A percentile compares a stretch with the other conserved stretches of the same genome.
Conservation (phyloP, 768 basidiomycete genomes). For the Lentinula raphanica region DNA sequence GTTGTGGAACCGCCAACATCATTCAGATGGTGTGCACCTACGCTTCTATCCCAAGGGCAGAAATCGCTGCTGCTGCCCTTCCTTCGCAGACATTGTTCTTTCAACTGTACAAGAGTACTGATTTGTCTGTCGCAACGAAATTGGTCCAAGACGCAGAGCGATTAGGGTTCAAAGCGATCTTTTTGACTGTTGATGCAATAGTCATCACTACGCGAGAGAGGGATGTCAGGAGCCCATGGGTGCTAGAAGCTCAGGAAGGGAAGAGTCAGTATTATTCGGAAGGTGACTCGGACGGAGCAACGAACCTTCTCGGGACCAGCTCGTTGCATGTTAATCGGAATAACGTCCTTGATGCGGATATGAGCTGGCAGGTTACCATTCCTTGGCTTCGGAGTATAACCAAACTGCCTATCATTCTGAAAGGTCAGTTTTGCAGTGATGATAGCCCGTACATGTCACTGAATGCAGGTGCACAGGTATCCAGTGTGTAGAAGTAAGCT, state of each 20-base stretch:
- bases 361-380: slow-evolving; percentile 78
- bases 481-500: slow-evolving; percentile 63
- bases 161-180: slow-evolving; percentile 82
- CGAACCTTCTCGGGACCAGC: slow-evolving; percentile 46
- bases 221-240: slow-evolving; percentile 60
- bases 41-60: slow-evolving; percentile 60
- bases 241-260: slow-evolving; percentile 50
- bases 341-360: slow-evolving; percentile 66
- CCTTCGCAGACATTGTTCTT: slow-evolving; percentile 67
- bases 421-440: slow-evolving; percentile 38
- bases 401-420: slow-evolving; percentile 66
- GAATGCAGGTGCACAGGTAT: slow-evolving; percentile 40
- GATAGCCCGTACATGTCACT: background rate
- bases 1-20: slow-evolving; percentile 57
- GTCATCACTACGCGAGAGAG: slow-evolving; percentile 75
- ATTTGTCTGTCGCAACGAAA: slow-evolving; percentile 60
- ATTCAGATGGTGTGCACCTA: slow-evolving; percentile 86
- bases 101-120: slow-evolving; percentile 80
- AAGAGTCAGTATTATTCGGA: slow-evolving; percentile 22
- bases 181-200: slow-evolving; percentile 89
- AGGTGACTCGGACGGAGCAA: slow-evolving; percentile 17
- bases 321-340: slow-evolving; percentile 42
- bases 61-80: slow-evolving; percentile 53
- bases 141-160: slow-evolving; percentile 66
- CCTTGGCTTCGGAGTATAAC: slow-evolving; percentile 72